Percentiles rank a stretch among this genome's conserved stretches.
Conservation (phyloP, 2,329 filamentous ascomycete species). For the Pseudogymnoascus sp. region DNA sequence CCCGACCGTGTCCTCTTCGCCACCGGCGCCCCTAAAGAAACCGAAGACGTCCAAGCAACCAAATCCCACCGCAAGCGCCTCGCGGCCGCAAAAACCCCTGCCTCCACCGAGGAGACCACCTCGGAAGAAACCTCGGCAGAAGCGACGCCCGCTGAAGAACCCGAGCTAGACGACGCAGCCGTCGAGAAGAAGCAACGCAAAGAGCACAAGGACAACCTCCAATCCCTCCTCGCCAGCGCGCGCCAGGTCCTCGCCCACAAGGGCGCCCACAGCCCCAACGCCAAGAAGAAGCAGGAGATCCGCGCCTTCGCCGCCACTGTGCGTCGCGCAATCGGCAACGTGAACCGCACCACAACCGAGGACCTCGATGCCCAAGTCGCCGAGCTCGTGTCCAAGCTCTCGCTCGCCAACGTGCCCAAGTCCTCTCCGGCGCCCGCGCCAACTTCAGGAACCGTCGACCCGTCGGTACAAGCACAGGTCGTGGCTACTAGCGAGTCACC, state of each 20-base stretch:
- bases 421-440: conserved; percentile 15
- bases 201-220: conserved; percentile 35
- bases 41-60: conserved; percentile 18
- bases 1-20: conserved; percentile 80
- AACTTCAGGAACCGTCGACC: conserved; percentile 13
- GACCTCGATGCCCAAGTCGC: conserved; percentile 47
- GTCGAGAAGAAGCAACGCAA: conserved; percentile 31
- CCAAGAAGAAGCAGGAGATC: conserved; percentile 65
- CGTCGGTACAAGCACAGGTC: conserved; percentile 22
- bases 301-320: conserved; percentile 57
- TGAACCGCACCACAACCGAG: conserved; percentile 35
- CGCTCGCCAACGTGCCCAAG: conserved; percentile 29
- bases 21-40: conserved; percentile 64
- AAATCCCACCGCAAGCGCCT: conserved; percentile 16
- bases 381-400: conserved; percentile 40
- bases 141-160: conserved; percentile 8
- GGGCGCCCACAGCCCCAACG: conserved; percentile 43
- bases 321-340: conserved; percentile 27
- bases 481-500: neutral
- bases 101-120: conserved; percentile 21
- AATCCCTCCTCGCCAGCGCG: conserved; percentile 46
- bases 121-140: conserved; percentile 14
- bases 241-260: conserved; percentile 50
- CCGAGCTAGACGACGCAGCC: conserved; percentile 28
- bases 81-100: conserved; percentile 15